Percentiles rank a stretch among this genome's conserved stretches.
These are phyloP conservation scores for Dryas octopetala DNA, from an alignment of 306 rosid species.

Conservation along the genomic window DNA sequence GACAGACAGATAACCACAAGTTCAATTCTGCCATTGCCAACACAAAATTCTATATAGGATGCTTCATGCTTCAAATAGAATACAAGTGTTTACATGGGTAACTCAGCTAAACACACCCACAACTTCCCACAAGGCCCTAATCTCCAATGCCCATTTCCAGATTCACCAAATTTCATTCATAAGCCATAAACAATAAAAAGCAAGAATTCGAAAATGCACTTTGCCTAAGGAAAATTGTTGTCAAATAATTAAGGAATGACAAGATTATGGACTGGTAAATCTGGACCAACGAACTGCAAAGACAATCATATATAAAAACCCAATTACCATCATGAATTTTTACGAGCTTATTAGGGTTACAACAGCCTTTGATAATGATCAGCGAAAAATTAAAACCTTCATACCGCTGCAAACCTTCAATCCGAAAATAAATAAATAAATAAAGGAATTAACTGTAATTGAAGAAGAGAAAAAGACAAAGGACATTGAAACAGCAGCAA, in stretches of 20 bases:
- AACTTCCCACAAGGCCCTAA: constrained; percentile 17
- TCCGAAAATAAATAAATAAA: background rate
- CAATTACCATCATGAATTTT: background rate
- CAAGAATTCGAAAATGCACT: background rate
- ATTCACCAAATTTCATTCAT: background rate
- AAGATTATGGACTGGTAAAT: background rate
- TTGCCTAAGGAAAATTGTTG: background rate
- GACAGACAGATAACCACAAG: constrained; percentile 27
- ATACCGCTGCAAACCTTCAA: background rate
- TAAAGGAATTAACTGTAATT: background rate
- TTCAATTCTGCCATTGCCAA: constrained; percentile 23
- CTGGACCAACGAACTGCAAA: background rate
- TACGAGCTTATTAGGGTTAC: background rate
- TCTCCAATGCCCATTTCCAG: constrained; percentile 14
- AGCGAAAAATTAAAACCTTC: background rate
- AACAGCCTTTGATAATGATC: background rate
- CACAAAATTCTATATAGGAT: background rate
- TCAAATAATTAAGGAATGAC: background rate
- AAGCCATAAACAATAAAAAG: too few species aligned
- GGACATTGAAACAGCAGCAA: background rate
- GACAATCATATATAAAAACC: background rate
- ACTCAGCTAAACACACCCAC: background rate
- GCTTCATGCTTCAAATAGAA: background rate
- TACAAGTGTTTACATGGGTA: background rate
- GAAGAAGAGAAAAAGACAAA: background rate